Evolutionary conservation across 306 rosid species (phyloP).

Genomic region (Leucaena leucocephala): DNA sequence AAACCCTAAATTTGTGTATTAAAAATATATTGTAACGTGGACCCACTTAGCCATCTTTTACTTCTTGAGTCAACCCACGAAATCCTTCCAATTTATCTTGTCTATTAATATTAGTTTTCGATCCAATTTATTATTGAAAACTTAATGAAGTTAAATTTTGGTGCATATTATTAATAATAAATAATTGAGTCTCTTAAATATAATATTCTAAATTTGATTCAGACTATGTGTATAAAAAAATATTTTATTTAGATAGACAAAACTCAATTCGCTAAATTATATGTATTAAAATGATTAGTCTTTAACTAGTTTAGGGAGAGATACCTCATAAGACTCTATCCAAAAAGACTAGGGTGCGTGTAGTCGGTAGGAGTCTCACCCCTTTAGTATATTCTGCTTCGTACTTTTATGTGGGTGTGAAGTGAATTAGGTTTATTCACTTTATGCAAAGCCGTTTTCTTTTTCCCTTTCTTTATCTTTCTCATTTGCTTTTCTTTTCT

Average conservation of each 20-base stretch:
- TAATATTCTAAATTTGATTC: too few relatives aligned
- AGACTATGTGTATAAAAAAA: too few relatives aligned
- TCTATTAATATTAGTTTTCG: background rate
- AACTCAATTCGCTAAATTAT: too few relatives aligned
- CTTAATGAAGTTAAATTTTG: constrained; percentile 4
- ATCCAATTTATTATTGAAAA: background rate
- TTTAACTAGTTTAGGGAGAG: too few relatives aligned
- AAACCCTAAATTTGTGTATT: background rate
- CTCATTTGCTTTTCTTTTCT: background rate
- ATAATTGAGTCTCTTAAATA: too few relatives aligned
- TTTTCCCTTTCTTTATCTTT: background rate
- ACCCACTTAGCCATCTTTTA: background rate
- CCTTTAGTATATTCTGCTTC: constrained; percentile 5
- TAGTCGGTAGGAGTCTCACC: background rate
- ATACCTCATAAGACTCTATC: too few relatives aligned
- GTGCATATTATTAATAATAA: background rate
- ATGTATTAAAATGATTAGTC: too few relatives aligned
- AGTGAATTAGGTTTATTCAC: background rate
- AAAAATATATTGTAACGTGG: background rate
- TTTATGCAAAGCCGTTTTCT: background rate
- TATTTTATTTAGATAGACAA: too few relatives aligned
- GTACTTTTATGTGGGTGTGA: background rate
- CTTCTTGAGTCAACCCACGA: background rate
- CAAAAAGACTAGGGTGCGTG: too few relatives aligned
- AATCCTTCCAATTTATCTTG: background rate